phyloP scores from a whole-genome alignment of 495 filamentous ascomycete species.

The Penicillium psychrofluorescens region DNA sequence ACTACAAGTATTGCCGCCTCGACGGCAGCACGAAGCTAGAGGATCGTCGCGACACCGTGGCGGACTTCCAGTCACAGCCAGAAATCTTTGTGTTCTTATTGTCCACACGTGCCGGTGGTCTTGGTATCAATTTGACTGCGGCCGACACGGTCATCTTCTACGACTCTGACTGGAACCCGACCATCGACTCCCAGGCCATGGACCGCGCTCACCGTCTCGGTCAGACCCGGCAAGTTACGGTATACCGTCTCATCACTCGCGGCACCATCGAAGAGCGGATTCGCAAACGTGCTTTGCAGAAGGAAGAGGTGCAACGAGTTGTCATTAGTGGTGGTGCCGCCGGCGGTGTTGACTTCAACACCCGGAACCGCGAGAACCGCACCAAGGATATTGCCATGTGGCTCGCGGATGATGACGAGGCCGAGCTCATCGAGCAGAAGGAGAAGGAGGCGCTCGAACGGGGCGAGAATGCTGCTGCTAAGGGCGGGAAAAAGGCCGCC shows the following conservation, averaged over 20 bases:
- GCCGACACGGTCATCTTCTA: slow-evolving; percentile 98
- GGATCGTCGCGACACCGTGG: slow-evolving; percentile 91
- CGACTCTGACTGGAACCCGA: slow-evolving; percentile 98
- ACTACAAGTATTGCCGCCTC: slow-evolving; percentile 95
- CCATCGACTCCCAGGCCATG: slow-evolving; percentile 98
- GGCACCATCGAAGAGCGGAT: slow-evolving; percentile 98
- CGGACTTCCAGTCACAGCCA: slow-evolving; percentile 87
- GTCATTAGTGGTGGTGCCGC: slow-evolving; percentile 89
- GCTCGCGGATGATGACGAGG: slow-evolving; percentile 93
- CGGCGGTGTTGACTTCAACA: slow-evolving; percentile 87
- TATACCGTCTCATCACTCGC: slow-evolving; percentile 94
- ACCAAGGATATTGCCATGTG: slow-evolving; percentile 96
- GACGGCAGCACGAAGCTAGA: slow-evolving; percentile 98
- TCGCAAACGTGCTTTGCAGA: slow-evolving; percentile 92
- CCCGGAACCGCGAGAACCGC: slow-evolving; percentile 77
- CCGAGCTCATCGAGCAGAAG: slow-evolving; percentile 80
- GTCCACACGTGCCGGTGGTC: slow-evolving; percentile 90
- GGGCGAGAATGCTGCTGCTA: slow-evolving; percentile 40
- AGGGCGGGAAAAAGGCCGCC: slow-evolving; percentile 49
- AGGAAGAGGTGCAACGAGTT: slow-evolving; percentile 97
- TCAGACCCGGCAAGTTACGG: slow-evolving; percentile 91
- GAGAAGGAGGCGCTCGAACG: slow-evolving; percentile 71
- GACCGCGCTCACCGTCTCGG: slow-evolving; percentile 97
- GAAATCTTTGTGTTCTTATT: slow-evolving; percentile 97
- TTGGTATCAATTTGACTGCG: slow-evolving; percentile 94